Percentiles rank a stretch among this genome's conserved stretches.
Conservation (phyloP, 1,284 basidiomycete species). For the Gyrodon tennesseensis region DNA sequence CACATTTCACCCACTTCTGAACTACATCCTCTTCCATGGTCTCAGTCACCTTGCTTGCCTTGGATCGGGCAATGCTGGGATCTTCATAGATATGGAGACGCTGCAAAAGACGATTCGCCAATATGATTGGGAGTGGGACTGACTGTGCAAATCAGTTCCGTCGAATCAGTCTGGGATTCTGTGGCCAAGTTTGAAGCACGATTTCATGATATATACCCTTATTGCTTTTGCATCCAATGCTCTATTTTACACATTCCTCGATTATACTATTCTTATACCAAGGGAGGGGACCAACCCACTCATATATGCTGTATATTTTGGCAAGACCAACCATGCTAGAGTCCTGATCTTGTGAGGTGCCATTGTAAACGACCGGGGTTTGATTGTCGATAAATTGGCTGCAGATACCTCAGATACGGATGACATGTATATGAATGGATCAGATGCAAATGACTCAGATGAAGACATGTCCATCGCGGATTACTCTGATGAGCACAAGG, state of each 20-base stretch:
- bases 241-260: constrained; percentile 8
- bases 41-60: constrained; percentile 20
- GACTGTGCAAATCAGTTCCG: constrained; percentile 3
- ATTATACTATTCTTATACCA: not conserved
- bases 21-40: constrained; percentile 19
- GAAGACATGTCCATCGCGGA: not conserved
- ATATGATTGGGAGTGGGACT: constrained; percentile 13
- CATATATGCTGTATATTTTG: constrained; percentile 20
- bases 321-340: constrained; percentile 3
- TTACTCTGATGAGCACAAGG: not conserved
- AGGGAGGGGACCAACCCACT: constrained; percentile 15
- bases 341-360: constrained; percentile 7
- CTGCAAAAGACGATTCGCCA: not conserved
- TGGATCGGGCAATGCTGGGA: not conserved
- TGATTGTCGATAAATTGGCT: not conserved
- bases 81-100: constrained; percentile 7
- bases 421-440: too few species aligned
- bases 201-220: constrained; percentile 18
- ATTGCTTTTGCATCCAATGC: constrained; percentile 13
- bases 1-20: constrained; percentile 4
- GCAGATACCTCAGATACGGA: not conserved
- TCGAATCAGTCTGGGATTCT: not conserved
- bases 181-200: constrained; percentile 13
- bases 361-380: not conserved
- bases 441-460: not conserved